A percentile compares a stretch with the other conserved stretches of the same genome.
phyloP scores from a whole-genome alignment of 495 filamentous ascomycete species.

The Aspergillus affinis region DNA sequence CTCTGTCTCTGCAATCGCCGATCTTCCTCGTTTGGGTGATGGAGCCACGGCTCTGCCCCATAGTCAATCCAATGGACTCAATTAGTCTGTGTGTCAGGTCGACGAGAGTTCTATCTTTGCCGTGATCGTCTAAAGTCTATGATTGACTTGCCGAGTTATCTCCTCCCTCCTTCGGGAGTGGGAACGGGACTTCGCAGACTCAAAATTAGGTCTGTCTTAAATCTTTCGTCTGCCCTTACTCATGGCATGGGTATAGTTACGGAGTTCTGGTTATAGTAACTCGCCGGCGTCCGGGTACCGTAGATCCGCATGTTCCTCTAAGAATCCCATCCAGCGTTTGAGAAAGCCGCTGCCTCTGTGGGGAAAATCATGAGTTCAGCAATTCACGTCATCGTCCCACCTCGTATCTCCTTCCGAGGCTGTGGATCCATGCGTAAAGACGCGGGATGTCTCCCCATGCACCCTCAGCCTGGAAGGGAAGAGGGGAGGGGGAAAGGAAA shows the following conservation, averaged over 20 bases:
- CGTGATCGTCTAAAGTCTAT: not conserved
- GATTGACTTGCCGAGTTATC: not conserved
- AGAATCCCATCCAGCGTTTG: constrained; percentile 82
- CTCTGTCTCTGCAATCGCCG: not conserved
- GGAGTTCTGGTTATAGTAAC: constrained; percentile 30
- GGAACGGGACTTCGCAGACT: not conserved
- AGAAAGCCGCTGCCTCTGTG: constrained; percentile 76
- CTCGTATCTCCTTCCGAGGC: not conserved
- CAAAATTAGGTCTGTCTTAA: not conserved
- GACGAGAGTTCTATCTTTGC: not conserved
- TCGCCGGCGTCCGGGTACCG: constrained; percentile 74
- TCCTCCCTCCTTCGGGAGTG: not conserved
- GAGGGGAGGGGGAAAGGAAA: not conserved
- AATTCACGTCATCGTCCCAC: not conserved
- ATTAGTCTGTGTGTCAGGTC: not conserved
- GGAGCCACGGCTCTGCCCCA: too few relatives aligned
- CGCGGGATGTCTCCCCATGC: too few relatives aligned
- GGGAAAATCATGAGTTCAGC: constrained; percentile 2
- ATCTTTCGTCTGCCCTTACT: not conserved
- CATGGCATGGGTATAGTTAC: too few relatives aligned
- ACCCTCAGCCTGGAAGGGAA: not conserved
- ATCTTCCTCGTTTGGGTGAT: not conserved
- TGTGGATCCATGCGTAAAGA: not conserved
- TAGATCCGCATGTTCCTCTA: constrained; percentile 83
- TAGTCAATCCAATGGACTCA: too few relatives aligned